phyloP scores from a whole-genome alignment of 2,329 filamentous ascomycete species.

The Orbilia blumenaviensis region DNA sequence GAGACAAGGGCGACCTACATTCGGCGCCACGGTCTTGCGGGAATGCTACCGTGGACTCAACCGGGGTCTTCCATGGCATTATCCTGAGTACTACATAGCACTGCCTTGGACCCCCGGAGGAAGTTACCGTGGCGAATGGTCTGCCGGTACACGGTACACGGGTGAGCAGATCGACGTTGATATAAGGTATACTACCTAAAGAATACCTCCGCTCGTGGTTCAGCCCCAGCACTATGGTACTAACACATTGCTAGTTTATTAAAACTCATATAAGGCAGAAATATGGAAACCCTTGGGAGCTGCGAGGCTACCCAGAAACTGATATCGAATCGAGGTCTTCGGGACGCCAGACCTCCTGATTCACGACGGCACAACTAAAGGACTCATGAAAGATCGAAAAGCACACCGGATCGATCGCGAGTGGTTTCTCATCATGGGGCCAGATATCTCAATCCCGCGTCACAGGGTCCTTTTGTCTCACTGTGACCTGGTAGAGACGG shows the following conservation, averaged over 20 bases:
- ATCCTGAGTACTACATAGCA: background rate
- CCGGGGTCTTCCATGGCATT: conserved; percentile 9
- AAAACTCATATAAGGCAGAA: background rate
- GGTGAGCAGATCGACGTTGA: background rate
- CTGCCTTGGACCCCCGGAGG: background rate
- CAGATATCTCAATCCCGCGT: conserved; percentile 3
- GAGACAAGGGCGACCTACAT: background rate
- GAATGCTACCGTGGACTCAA: background rate
- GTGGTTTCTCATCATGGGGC: background rate
- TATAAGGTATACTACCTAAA: background rate
- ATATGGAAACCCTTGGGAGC: background rate
- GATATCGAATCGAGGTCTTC: background rate
- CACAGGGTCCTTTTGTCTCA: conserved; percentile 16
- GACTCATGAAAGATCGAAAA: background rate
- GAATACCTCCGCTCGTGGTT: background rate
- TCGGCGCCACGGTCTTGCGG: background rate
- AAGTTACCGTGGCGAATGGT: background rate
- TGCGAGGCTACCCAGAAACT: background rate
- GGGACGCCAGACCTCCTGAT: background rate
- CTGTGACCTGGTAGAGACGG: background rate
- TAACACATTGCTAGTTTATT: background rate
- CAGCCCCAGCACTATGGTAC: background rate
- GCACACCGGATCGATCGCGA: background rate
- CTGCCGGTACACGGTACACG: background rate
- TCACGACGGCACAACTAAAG: background rate